Evolutionary conservation across 2,329 filamentous ascomycete species (phyloP), one percentile per base, ranked within the genome.

Genomic region (Aureobasidium sp.): DNA sequence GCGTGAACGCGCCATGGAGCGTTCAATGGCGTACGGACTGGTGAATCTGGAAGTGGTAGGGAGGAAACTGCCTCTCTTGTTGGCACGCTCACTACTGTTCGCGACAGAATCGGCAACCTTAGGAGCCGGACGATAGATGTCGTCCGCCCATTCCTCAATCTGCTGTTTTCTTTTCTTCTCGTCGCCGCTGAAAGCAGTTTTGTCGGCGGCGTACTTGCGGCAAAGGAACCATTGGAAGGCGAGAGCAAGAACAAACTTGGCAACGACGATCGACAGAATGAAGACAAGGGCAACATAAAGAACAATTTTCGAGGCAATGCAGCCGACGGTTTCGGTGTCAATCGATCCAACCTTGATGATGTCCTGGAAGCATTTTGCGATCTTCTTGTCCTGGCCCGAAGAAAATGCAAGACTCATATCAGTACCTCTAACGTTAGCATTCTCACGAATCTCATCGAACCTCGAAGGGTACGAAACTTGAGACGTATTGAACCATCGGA

Each of bases 131-230:
- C 91, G 89, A 75, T 99, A 97, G 69, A 99, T 99, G 71, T 99
- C 94, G 67, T 97, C 90, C 15, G 88, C 88, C 94, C 94, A 99
- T 70, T 97, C 93, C 74, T 99, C 94, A 67, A 99, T 99, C 77
- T 97, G 91, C 68, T 88, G 86, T 68, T 92, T 88, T 63, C 94
- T 87, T 76, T 92, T 88, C 73, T 93, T 91, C 67, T 87, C 85
- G 73, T 94, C 85, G 5, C 87, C 86, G 17, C 85, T 86, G 74
- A 96, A 87, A 2, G 90, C 93, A 0, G 93, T 96, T 76, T 90
- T 96, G 52, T 83, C 78, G 0, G 93, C 90, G 3, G 88, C 92
- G 71, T 93, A 97, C 66, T 87, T 87, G 68, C 88, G 87, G 73
- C 89, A 89, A 67, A 97, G 81, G 76, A 99, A 96, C 95, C 95